Base-by-base conservation (phyloP, 2,329 filamentous ascomycete species). In the Teratosphaeria gauchensis region DNA sequence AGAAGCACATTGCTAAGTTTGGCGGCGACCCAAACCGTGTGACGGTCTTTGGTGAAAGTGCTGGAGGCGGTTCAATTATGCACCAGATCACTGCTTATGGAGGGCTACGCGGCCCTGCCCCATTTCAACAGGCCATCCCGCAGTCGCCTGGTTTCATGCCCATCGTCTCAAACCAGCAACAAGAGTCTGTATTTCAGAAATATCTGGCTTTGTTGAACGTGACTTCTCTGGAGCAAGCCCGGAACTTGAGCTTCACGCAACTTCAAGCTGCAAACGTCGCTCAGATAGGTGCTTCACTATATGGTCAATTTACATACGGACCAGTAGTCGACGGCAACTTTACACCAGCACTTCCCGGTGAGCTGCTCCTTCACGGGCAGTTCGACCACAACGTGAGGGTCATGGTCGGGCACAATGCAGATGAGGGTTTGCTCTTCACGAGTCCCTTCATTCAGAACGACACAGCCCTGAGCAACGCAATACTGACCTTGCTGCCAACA, bases 81-180 rank as follows among this genome's bases (percentile, higher is more conserved):
- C 80, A 83, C 63, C 80, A 84, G 58, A 77, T 83, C 60, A 83
- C 80, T 14, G 72, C 69, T 9, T 68, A 65, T 51, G 80, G 79
- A 35, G 79, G 78, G 9, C 63, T 67, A 14, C 65, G 73, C 9
- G 79, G 78, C 1, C 54, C 64, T 3, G 66, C 66, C 8, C 77
- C 77, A 1, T 81, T 80, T 65, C 61, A 71, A 53, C 73, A 75
- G 60, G 78, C 77, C 9, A 73, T 80, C 6, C 56, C 74, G 0
- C 78, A 80, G 61, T 78, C 75, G 48, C 76, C 77, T 3, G 78
- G 75, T 11, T 79, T 74, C 68, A 55, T 66, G 7, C 77, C 75
- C 0, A 58, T 71, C 2, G 62, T 71, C 4, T 70, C 71, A 3
- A 62, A 71, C 4, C 60, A 67, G 30, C 60, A 69, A 42, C 73